A percentile compares a stretch with the other conserved stretches of the same genome.
These are phyloP conservation scores for Macrotyloma uniflorum DNA, from an alignment of 306 rosid genomes.

Conservation along the genomic window DNA sequence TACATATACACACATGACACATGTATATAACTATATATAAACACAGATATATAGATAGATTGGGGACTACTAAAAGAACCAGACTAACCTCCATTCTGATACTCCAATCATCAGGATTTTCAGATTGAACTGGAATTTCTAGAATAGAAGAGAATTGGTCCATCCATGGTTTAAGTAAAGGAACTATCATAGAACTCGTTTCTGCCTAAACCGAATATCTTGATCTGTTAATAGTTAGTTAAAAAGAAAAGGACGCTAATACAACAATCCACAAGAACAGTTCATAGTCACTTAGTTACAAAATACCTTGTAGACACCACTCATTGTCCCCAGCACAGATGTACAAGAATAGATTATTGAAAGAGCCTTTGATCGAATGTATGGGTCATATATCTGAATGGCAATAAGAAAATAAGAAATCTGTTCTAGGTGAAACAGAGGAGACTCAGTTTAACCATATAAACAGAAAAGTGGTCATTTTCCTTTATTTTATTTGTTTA, in stretches of 20 bases:
- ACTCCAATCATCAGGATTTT: slow-evolving; percentile 95
- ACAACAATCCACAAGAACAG: slow-evolving; percentile 31
- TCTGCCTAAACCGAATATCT: slow-evolving; percentile 70
- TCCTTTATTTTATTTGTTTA: background rate
- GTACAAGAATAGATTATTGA: slow-evolving; percentile 84
- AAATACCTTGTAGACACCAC: slow-evolving; percentile 86
- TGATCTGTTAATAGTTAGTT: slow-evolving; percentile 47
- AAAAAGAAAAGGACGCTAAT: slow-evolving; percentile 34
- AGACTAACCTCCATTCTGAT: slow-evolving; percentile 81
- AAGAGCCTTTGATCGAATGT: slow-evolving; percentile 70
- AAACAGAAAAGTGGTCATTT: background rate
- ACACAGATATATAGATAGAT: background rate
- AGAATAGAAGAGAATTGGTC: slow-evolving; percentile 73
- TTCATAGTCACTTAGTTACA: slow-evolving; percentile 29
- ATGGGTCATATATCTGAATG: slow-evolving; percentile 70
- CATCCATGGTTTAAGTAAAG: slow-evolving; percentile 91
- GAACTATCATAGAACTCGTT: slow-evolving; percentile 59
- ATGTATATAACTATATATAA: no score
- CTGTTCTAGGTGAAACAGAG: slow-evolving; percentile 30
- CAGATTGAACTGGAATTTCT: slow-evolving; percentile 70
- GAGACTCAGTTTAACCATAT: slow-evolving; percentile 3
- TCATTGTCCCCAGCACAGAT: slow-evolving; percentile 82
- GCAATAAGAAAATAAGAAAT: slow-evolving; percentile 5
- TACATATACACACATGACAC: background rate
- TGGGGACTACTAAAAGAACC: background rate